Base-by-base conservation (phyloP, 495 filamentous ascomycete genomes). In the Hypoxylon perforatum region DNA sequence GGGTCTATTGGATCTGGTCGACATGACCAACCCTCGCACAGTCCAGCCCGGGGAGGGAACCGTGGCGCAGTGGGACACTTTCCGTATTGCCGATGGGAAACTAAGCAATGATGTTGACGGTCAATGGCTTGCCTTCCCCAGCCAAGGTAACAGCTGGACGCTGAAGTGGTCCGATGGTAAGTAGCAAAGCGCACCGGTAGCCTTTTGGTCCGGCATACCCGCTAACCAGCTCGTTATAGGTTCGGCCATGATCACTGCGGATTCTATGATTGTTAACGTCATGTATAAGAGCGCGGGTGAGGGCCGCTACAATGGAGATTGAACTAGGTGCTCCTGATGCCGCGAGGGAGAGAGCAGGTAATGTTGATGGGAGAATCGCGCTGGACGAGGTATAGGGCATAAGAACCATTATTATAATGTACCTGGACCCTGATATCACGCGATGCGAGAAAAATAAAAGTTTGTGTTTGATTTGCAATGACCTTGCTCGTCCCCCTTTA, bases 131-230 rank as follows among this genome's bases (percentile, higher is more conserved):
- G 74, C 69, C 12, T 79, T 81, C 53, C 78, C 78, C 1, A 44
- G 25, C 8, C 50, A 21, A 1, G 51, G 53, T 12, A 61, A 36
- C 46, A 65, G 57, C 50, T 80, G 77, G 75, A 61, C 49, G 33
- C 66, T 81, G 19, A 80, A 76, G 63, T 80, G 76, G 76, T 75
- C 75, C 47, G 73, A 73, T 51, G 71, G 75, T 77, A 42, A 71
- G 76, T 67, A 45, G 15, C 22, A 0, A 5, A 51, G 18, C 25
- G 23, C 11, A 48, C 12, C 12, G 14, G 11, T 23, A 17, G 11
- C 25, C 23, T 30, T n/a, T 17, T 15, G 44, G 57, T 19, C 4
- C 9, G 0, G 22, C 12, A 17, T 21, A 22, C 36, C 30, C n/a
- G 54, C 54, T 35, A 22, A 63, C 54, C 25, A 22, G 60, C 25